phyloP scores from a whole-genome alignment of 495 filamentous ascomycete species.

The Diplogelasinospora grovesii region DNA sequence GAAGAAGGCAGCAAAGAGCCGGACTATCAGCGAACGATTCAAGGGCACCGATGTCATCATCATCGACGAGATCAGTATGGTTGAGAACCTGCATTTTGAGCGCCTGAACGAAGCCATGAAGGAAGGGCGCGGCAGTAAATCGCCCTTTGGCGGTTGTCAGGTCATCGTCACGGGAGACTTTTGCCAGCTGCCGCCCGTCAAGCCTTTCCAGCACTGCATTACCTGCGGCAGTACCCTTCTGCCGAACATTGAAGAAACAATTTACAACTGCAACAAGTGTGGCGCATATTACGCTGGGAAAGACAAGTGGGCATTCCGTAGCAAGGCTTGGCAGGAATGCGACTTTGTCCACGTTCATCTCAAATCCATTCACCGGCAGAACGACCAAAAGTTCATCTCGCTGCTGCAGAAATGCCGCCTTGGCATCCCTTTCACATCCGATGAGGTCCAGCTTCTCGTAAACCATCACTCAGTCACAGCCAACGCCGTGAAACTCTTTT shows the following conservation, averaged over 20 bases:
- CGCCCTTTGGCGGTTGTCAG: slow-evolving; percentile 87
- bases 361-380: slow-evolving; percentile 47
- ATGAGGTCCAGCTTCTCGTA: slow-evolving; percentile 39
- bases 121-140: slow-evolving; percentile 22
- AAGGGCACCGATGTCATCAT: slow-evolving; percentile 35
- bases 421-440: slow-evolving; percentile 28
- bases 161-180: slow-evolving; percentile 94
- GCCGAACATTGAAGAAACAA: slow-evolving; percentile 50
- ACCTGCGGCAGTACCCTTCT: slow-evolving; percentile 64
- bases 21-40: slow-evolving; percentile 22
- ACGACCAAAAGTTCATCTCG: slow-evolving; percentile 39
- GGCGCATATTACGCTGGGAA: slow-evolving; percentile 24
- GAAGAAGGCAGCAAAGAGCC: not conserved
- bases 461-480: slow-evolving; percentile 34
- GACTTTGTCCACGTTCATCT: slow-evolving; percentile 36
- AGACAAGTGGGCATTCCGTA: slow-evolving; percentile 36
- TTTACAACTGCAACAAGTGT: slow-evolving; percentile 40
- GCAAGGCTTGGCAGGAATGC: slow-evolving; percentile 30
- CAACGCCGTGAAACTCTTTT: slow-evolving; percentile 42
- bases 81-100: slow-evolving; percentile 49
- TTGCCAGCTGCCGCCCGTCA: slow-evolving; percentile 89
- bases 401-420: slow-evolving; percentile 47
- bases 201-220: slow-evolving; percentile 74
- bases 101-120: slow-evolving; percentile 48
- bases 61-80: slow-evolving; percentile 44